Percentiles rank a stretch among this genome's conserved stretches.
phyloP scores from a whole-genome alignment of 2,329 filamentous ascomycete species.

The Sporothrix pallida region DNA sequence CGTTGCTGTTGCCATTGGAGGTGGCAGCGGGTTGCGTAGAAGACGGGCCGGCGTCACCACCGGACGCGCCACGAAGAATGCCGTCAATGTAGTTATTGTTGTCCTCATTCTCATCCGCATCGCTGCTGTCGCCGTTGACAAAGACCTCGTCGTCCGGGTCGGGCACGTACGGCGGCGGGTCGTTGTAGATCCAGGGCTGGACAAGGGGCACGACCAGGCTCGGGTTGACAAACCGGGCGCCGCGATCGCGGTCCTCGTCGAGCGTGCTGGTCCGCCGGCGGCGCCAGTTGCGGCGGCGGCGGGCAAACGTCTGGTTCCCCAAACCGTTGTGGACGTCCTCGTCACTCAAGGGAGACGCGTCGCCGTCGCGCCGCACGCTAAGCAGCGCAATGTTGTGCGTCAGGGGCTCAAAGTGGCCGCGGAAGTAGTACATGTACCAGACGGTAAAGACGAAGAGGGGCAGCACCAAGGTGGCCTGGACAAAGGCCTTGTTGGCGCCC shows the following conservation, averaged over 20 bases:
- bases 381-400: constrained; percentile 91
- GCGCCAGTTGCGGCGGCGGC: constrained; percentile 36
- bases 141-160: constrained; percentile 36
- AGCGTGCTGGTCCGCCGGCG: constrained; percentile 66
- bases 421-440: constrained; percentile 88
- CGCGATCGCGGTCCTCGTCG: constrained; percentile 74
- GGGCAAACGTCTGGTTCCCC: constrained; percentile 46
- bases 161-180: constrained; percentile 53
- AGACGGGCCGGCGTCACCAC: background rate
- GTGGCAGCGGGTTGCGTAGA: background rate
- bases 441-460: constrained; percentile 81
- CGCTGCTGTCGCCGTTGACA: constrained; percentile 23
- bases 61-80: background rate
- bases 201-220: constrained; percentile 72
- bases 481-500: constrained; percentile 74
- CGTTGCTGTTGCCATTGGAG: background rate
- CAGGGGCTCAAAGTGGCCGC: constrained; percentile 80
- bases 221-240: constrained; percentile 75
- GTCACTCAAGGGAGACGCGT: constrained; percentile 53
- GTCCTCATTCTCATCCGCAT: constrained; percentile 21
- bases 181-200: constrained; percentile 71
- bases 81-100: background rate
- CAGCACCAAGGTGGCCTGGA: constrained; percentile 72
- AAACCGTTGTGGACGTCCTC: constrained; percentile 47
- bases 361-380: constrained; percentile 73